phyloP scores from a whole-genome alignment of 148 eudicot species.

The Simmondsia chinensis region DNA sequence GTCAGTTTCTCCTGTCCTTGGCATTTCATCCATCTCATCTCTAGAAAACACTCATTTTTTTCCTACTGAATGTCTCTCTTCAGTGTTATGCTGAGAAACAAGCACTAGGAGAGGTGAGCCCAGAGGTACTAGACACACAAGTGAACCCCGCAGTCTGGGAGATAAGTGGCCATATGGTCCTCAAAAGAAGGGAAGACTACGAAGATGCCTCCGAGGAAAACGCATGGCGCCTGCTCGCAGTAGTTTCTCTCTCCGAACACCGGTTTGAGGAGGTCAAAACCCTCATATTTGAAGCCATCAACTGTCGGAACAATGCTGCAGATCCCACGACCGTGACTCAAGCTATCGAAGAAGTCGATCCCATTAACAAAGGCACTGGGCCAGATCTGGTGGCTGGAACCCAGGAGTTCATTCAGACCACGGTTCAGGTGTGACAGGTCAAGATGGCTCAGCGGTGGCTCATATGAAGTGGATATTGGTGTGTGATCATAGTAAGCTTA shows the following conservation, averaged over 20 bases:
- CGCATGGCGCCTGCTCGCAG: conserved; percentile 92
- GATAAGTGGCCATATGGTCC: conserved; percentile 93
- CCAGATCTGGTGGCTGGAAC: conserved; percentile 48
- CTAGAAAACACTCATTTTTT: too few relatives aligned
- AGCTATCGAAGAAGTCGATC: conserved; percentile 34
- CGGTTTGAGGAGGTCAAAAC: conserved; percentile 72
- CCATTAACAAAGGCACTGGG: conserved; percentile 36
- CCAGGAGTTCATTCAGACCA: conserved; percentile 50
- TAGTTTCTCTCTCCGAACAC: conserved; percentile 79
- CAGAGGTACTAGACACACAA: conserved; percentile 82
- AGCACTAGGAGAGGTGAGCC: conserved; percentile 73
- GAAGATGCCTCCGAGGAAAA: conserved; percentile 85
- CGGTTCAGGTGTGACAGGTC: too few relatives aligned
- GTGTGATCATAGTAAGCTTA: too few relatives aligned
- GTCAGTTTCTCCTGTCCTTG: too few relatives aligned
- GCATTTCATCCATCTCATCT: too few relatives aligned
- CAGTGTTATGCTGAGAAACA: conserved; percentile 99
- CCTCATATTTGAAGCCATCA: conserved; percentile 49
- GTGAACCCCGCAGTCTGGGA: conserved; percentile 99
- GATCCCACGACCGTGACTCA: conserved; percentile 8
- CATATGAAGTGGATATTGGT: too few relatives aligned
- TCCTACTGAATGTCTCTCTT: neutral
- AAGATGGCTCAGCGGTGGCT: too few relatives aligned
- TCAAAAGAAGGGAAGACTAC: conserved; percentile 77
- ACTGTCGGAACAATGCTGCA: conserved; percentile 14